A percentile compares a stretch with the other conserved stretches of the same genome.
Conservation (phyloP, 2,329 filamentous ascomycete species). For the Parafenestella ontariensis region DNA sequence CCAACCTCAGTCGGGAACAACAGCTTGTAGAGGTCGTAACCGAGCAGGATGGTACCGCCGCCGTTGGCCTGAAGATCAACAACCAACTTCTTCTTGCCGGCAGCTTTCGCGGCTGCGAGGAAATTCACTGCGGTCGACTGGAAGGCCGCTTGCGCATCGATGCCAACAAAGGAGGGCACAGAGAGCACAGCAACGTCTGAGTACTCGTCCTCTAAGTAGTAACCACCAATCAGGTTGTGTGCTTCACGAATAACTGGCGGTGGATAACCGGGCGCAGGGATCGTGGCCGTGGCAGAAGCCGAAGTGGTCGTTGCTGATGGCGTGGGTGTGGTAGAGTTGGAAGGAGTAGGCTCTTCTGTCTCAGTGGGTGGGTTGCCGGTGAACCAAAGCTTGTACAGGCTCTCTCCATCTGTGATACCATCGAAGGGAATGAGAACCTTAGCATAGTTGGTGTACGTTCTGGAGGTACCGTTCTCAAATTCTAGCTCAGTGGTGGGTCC, state of each 20-base stretch:
- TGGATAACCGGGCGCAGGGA: constrained; percentile 54
- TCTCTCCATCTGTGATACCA: constrained; percentile 52
- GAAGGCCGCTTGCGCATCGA: constrained; percentile 44
- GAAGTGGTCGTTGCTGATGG: constrained; percentile 6
- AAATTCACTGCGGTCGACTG: constrained; percentile 53
- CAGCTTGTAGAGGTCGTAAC: constrained; percentile 67
- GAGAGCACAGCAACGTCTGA: constrained; percentile 56
- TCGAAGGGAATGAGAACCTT: constrained; percentile 51
- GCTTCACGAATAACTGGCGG: constrained; percentile 51
- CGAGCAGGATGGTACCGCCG: constrained; percentile 66
- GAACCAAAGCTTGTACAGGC: constrained; percentile 50
- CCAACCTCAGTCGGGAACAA: constrained; percentile 59
- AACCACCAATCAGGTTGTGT: constrained; percentile 55
- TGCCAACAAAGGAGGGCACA: constrained; percentile 52
- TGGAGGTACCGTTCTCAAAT: constrained; percentile 55
- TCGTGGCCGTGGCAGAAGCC: constrained; percentile 22
- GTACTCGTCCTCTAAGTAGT: constrained; percentile 55
- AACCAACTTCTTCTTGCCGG: constrained; percentile 66
- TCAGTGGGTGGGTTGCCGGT: constrained; percentile 33
- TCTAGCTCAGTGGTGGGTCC: constrained; percentile 52
- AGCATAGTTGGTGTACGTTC: constrained; percentile 53
- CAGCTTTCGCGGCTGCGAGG: constrained; percentile 53
- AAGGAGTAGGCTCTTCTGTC: constrained; percentile 12
- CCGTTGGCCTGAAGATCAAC: constrained; percentile 66
- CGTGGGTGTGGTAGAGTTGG: constrained; percentile 26